Conservation (phyloP, 2,329 filamentous ascomycete species). For the Exophiala viscosa region DNA sequence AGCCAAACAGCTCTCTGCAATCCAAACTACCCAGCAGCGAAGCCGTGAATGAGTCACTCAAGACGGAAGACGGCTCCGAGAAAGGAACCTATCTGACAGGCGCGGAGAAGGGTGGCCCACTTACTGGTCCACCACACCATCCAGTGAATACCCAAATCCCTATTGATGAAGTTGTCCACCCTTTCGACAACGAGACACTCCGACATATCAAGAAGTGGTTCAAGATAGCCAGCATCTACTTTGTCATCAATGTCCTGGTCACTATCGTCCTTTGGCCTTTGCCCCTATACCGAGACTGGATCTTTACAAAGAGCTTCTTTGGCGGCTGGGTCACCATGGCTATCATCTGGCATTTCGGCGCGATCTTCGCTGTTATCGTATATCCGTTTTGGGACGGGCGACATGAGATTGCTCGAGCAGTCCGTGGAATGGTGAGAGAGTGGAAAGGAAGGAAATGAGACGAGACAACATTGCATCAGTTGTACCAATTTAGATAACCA, state of each 20-base stretch:
- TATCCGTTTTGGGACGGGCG: conserved; percentile 24
- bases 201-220: conserved; percentile 25
- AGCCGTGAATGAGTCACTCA: conserved; percentile 3
- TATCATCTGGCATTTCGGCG: conserved; percentile 25
- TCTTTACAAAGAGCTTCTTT: conserved; percentile 25
- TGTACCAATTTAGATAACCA: not conserved
- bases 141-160: not conserved
- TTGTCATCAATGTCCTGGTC: conserved; percentile 25
- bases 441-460: conserved; percentile 1
- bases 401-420: conserved; percentile 15
- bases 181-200: conserved; percentile 20
- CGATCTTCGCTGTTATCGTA: conserved; percentile 21
- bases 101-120: not conserved
- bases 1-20: conserved; percentile 9
- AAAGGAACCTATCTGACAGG: conserved; percentile 8
- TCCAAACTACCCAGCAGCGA: conserved; percentile 12
- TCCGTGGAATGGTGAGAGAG: conserved; percentile 11
- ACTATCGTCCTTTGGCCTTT: conserved; percentile 27
- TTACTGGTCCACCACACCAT: not conserved
- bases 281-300: conserved; percentile 25
- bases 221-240: conserved; percentile 27
- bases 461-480: not conserved
- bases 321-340: conserved; percentile 23
- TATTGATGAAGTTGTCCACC: conserved; percentile 23
- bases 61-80: not conserved